phyloP scores from a whole-genome alignment of 331 rosid species.

The Rhamnella rubrinervis region DNA sequence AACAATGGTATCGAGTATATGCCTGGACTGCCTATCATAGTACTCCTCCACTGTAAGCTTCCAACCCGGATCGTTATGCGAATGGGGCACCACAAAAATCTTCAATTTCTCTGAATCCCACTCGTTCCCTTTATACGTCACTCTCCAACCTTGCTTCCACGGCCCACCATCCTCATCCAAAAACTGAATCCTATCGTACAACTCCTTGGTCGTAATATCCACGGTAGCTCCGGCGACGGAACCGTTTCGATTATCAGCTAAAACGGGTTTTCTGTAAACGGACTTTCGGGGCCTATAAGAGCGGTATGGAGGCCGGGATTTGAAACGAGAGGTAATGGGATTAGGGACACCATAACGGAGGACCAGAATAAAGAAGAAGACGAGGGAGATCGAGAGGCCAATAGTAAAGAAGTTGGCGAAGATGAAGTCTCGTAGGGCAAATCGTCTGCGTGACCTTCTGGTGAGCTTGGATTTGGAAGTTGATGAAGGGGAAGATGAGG shows the following conservation, averaged over 20 bases:
- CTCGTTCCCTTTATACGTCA: constrained; percentile 76
- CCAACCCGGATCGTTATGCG: constrained; percentile 99
- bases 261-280: constrained; percentile 36
- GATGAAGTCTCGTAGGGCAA: constrained; percentile 62
- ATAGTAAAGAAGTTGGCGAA: constrained; percentile 73
- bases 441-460: constrained; percentile 61
- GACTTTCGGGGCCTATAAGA: constrained; percentile 38
- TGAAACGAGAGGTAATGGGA: constrained; percentile 56
- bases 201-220: constrained; percentile 79
- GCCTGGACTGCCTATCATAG: constrained; percentile 78
- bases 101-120: constrained; percentile 94
- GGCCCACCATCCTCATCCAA: constrained; percentile 85
- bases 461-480: constrained; percentile 65
- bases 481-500: constrained; percentile 37
- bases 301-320: constrained; percentile 36
- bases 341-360: constrained; percentile 73
- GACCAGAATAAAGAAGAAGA: constrained; percentile 60
- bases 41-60: constrained; percentile 91
- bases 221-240: constrained; percentile 47
- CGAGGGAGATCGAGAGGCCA: constrained; percentile 59
- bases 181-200: constrained; percentile 82
- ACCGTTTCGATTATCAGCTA: constrained; percentile 12
- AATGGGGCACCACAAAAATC: constrained; percentile 90
- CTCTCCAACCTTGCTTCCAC: constrained; percentile 98
- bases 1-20: constrained; percentile 88